Conservation (phyloP, 2,329 filamentous ascomycete species). For the Fusarium ambrosium region DNA sequence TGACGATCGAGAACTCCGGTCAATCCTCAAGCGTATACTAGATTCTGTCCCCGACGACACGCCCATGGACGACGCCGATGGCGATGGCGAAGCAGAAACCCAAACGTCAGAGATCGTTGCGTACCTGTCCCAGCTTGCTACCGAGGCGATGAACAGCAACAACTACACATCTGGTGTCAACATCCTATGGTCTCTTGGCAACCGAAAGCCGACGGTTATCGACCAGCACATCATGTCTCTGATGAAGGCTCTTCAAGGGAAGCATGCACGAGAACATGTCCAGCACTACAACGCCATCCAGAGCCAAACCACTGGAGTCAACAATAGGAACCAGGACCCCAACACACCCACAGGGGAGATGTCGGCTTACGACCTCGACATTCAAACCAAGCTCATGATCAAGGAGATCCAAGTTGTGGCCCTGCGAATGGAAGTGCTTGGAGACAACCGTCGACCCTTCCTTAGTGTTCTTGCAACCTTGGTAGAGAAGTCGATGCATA, state of each 20-base stretch:
- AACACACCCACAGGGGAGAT: constrained; percentile 68
- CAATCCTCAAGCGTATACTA: constrained; percentile 85
- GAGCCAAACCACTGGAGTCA: constrained; percentile 61
- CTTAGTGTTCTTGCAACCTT: constrained; percentile 94
- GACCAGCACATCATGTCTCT: constrained; percentile 89
- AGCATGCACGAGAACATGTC: constrained; percentile 94
- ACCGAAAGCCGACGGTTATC: constrained; percentile 86
- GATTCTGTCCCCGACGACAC: constrained; percentile 86
- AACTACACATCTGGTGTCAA: constrained; percentile 93
- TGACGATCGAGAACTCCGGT: constrained; percentile 77
- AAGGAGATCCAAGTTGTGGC: constrained; percentile 96
- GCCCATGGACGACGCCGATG: constrained; percentile 81
- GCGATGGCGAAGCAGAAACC: constrained; percentile 85
- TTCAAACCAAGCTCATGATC: constrained; percentile 92
- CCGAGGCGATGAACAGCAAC: constrained; percentile 84
- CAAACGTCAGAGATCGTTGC: constrained; percentile 89
- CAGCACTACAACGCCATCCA: constrained; percentile 75
- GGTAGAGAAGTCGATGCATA: constrained; percentile 93
- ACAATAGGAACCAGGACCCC: constrained; percentile 65
- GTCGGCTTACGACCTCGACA: constrained; percentile 82
- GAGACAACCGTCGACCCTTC: constrained; percentile 92
- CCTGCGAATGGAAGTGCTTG: constrained; percentile 90
- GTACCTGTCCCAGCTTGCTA: constrained; percentile 87
- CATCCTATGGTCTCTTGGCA: constrained; percentile 90
- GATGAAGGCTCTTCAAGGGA: constrained; percentile 93